Base-by-base conservation (phyloP, 805 yeast genomes). In the Wickerhamiella azymoides region DNA sequence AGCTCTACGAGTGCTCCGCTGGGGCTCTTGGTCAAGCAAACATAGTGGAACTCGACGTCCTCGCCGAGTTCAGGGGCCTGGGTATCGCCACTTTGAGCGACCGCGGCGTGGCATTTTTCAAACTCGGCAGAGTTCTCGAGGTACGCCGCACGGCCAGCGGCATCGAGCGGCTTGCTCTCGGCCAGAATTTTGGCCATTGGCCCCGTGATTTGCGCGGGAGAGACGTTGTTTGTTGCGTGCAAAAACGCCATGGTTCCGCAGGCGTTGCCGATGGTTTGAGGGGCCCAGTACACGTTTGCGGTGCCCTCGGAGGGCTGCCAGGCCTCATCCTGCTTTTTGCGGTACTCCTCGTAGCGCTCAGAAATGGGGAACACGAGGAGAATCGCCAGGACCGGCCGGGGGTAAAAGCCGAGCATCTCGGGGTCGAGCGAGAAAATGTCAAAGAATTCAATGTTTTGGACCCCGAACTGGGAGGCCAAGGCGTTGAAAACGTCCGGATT, bases 241-340 rank as follows among this genome's bases (percentile, higher is more conserved):
- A 89, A 64, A 39, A 92, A 61, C 0, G 95, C 97, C 62, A 82
- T 84, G 27, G 93, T 71, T 5, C 98, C 98, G 65, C 98, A 89
- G 0, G 94, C 93, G 59, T 89, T 89, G 50, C 74, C 75, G 14
- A 92, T 75, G 0, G 86, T 77, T 57, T 89, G 98, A 53, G 76
- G 77, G 54, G 79, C 76, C 96, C 97, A 92, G n/a, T 71, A 52
- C 13, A 77, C 66, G 6, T 55, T 64, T 50, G 51, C 58, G 4
- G 33, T 16, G 19, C 49, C 50, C 6, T 45, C 45, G 14, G 9
- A 28, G n/a, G 36, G 43, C 5, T 48, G 32, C 45, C 57, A 7
- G 43, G 45, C 32, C 3, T 50, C 43, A 47, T 76, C 80, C 38
- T 68, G 71, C 13, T 52, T 50, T 18, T 54, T 43, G 39, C 79